Conservation (phyloP, 1,284 basidiomycete species). For the Rhodotorula sp. region DNA sequence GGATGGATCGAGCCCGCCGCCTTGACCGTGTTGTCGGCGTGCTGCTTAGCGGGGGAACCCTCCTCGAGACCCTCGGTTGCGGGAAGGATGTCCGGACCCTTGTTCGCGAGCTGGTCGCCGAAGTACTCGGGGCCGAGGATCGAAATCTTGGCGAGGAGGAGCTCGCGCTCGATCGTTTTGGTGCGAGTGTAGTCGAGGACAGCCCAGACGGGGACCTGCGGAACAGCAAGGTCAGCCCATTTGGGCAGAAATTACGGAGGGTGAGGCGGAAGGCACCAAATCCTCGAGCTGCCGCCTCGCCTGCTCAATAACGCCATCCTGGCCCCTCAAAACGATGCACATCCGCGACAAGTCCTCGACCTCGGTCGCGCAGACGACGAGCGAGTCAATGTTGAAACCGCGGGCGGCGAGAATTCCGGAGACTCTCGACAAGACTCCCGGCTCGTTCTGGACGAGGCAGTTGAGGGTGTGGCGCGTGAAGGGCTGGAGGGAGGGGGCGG, state of each 20-base stretch:
- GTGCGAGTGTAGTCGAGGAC: constrained; percentile 92
- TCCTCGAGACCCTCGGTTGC: constrained; percentile 44
- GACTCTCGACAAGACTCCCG: constrained; percentile 94
- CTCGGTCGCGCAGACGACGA: constrained; percentile 98
- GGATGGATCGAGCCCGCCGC: constrained; percentile 36
- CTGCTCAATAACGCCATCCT: constrained; percentile 97
- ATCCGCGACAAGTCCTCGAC: constrained; percentile 95
- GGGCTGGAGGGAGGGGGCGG: constrained; percentile 42
- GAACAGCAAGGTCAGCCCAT: background rate
- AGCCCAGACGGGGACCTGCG: constrained; percentile 92
- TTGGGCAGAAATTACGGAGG: background rate
- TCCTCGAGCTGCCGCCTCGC: constrained; percentile 90
- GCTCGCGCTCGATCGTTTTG: constrained; percentile 78
- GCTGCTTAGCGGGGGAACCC: constrained; percentile 38
- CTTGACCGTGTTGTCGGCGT: constrained; percentile 35
- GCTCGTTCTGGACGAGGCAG: constrained; percentile 99
- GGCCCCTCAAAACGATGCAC: constrained; percentile 95
- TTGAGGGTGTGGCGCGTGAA: constrained; percentile 82
- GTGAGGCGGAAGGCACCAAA: constrained; percentile 60
- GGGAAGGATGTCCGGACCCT: constrained; percentile 42
- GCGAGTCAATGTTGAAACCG: constrained; percentile 92
- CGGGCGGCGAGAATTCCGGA: constrained; percentile 95
- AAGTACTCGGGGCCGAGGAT: constrained; percentile 97
- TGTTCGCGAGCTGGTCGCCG: constrained; percentile 68
- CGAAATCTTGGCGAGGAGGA: constrained; percentile 87